Conservation (phyloP, 1,284 basidiomycete species). For the Schizophyllum commune region DNA sequence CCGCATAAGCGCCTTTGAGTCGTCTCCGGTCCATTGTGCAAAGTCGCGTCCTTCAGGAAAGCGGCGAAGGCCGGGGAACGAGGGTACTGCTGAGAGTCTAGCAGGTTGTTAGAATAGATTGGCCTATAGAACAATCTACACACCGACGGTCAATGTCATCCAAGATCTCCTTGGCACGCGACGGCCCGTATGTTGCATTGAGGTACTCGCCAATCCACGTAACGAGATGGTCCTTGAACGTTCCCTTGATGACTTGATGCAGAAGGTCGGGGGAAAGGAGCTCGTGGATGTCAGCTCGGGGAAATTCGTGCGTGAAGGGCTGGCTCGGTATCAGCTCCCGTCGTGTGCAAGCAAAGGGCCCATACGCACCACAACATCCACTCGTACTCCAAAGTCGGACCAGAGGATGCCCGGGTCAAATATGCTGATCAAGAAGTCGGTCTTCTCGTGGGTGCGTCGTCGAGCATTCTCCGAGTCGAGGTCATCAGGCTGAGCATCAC, state of each 20-base stretch:
- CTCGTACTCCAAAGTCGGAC: conserved; percentile 15
- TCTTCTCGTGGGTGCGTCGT: conserved; percentile 1
- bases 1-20: conserved; percentile 20
- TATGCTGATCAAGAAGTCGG: not conserved
- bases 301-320: conserved; percentile 25
- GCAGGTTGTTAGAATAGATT: not conserved
- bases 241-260: conserved; percentile 25
- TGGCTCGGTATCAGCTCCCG: conserved; percentile 2
- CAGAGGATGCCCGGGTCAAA: conserved; percentile 9
- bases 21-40: conserved; percentile 13
- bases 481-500: conserved; percentile 23
- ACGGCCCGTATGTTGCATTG: too few species aligned
- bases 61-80: conserved; percentile 9
- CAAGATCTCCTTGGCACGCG: conserved; percentile 10
- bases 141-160: conserved; percentile 20
- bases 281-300: conserved; percentile 21
- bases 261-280: conserved; percentile 22
- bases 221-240: conserved; percentile 28
- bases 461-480: conserved; percentile 16
- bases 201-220: conserved; percentile 22
- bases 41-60: conserved; percentile 12
- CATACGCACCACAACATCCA: conserved; percentile 11
- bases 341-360: not conserved
- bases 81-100: conserved; percentile 5
- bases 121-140: not conserved